Percentiles rank a stretch among this genome's conserved stretches.
Evolutionary conservation across 2,329 filamentous ascomycete genomes (phyloP).

Genomic region (Fusarium nelsonii): DNA sequence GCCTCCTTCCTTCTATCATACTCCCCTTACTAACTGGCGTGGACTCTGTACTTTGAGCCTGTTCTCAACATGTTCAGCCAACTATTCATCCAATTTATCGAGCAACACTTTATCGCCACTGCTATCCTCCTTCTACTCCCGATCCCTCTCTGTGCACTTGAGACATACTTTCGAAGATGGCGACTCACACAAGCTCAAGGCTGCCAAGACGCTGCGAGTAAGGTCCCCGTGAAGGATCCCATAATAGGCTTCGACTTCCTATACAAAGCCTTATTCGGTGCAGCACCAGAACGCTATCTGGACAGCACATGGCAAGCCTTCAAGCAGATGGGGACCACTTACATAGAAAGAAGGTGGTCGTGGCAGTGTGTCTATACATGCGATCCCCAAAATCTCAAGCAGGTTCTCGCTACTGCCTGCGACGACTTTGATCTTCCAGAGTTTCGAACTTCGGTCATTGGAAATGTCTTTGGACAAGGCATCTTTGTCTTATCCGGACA

Average conservation of each 20-base stretch:
- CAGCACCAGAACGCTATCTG: conserved; percentile 47
- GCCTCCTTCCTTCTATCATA: conserved; percentile 19
- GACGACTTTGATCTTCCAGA: conserved; percentile 60
- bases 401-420: conserved; percentile 66
- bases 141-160: conserved; percentile 26
- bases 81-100: conserved; percentile 30
- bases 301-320: conserved; percentile 48
- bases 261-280: conserved; percentile 48
- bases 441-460: conserved; percentile 54
- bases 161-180: conserved; percentile 31
- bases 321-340: conserved; percentile 50
- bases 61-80: conserved; percentile 36
- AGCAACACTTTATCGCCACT: conserved; percentile 35
- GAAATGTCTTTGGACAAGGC: conserved; percentile 57
- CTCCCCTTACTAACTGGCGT: neutral
- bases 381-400: conserved; percentile 67
- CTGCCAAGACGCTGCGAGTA: conserved; percentile 43
- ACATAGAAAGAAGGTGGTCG: conserved; percentile 51
- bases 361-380: conserved; percentile 54
- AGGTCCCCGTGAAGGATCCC: conserved; percentile 48
- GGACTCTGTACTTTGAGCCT: neutral
- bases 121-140: conserved; percentile 38
- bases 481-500: conserved; percentile 64
- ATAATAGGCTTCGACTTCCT: conserved; percentile 54
- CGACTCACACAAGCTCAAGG: conserved; percentile 37